Conservation (phyloP, 1,139 yeast genomes). For the Entelexis paramagnoliae region DNA sequence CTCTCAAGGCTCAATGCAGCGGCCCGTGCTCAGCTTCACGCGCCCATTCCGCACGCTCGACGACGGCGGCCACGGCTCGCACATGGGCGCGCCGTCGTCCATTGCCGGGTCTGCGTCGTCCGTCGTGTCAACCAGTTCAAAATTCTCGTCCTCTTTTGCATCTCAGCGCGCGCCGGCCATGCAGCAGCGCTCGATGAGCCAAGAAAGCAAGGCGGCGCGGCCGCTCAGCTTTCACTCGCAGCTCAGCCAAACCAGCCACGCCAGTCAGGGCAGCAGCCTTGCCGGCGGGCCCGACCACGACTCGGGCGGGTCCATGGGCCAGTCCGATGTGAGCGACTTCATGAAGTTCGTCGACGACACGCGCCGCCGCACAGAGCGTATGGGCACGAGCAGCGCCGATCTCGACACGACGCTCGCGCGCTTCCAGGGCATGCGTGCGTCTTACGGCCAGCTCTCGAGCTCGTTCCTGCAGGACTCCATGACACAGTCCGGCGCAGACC, state of each 20-base stretch:
- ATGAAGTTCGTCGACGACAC: slow-evolving; percentile 59
- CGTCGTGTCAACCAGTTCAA: slow-evolving; percentile 16
- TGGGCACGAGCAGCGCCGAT: slow-evolving; percentile 7
- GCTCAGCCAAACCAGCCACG: slow-evolving; percentile 11
- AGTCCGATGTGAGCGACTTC: slow-evolving; percentile 71
- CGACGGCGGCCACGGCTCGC: slow-evolving; percentile 6
- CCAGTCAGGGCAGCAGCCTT: slow-evolving; percentile 8
- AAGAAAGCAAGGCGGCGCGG: slow-evolving; percentile 10
- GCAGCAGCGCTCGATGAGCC: slow-evolving; percentile 17
- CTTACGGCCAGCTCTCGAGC: slow-evolving; percentile 38
- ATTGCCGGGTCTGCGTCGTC: slow-evolving; percentile 20
- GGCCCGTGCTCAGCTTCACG: slow-evolving; percentile 24
- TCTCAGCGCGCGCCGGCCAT: slow-evolving; percentile 16
- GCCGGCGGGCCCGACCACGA: slow-evolving; percentile 30
- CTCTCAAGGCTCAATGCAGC: slow-evolving; percentile 12
- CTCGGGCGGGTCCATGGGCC: slow-evolving; percentile 33
- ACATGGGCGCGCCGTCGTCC: slow-evolving; percentile 13
- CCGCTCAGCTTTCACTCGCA: slow-evolving; percentile 11
- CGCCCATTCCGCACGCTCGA: slow-evolving; percentile 23
- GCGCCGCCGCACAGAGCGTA: slow-evolving; percentile 12
- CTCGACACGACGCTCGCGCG: slow-evolving; percentile 34
- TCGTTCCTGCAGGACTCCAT: slow-evolving; percentile 25
- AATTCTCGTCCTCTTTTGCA: slow-evolving; percentile 24
- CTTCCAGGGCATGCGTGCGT: slow-evolving; percentile 41
- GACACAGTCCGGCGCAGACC: neutral